Conservation (phyloP, 1,284 basidiomycete genomes). For the Termitomyces sp. region DNA sequence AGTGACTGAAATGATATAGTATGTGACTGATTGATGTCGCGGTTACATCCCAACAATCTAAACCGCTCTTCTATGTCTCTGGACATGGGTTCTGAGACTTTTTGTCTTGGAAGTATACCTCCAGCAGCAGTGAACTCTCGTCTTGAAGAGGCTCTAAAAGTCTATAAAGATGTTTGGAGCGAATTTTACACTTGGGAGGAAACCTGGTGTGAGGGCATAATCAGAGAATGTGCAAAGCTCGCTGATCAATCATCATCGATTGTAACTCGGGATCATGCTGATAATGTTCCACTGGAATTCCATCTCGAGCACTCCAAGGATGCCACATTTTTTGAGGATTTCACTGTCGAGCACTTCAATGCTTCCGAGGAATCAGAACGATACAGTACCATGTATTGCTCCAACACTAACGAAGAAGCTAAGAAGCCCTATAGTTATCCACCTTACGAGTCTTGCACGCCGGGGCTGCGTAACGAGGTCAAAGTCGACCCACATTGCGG, state of each 20-base stretch:
- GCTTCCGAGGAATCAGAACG: constrained; percentile 1
- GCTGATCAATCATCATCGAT: neutral
- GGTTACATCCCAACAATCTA: neutral
- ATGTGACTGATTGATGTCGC: no score
- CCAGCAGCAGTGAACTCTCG: neutral
- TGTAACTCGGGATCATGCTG: neutral
- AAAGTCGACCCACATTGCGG: neutral
- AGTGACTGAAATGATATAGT: no score
- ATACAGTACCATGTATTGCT: constrained; percentile 12
- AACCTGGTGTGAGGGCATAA: constrained; percentile 3
- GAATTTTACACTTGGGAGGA: constrained; percentile 18
- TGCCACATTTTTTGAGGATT: neutral
- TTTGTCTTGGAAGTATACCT: neutral
- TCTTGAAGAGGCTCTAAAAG: constrained; percentile 6
- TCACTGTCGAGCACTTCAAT: constrained; percentile 16
- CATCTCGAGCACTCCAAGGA: neutral
- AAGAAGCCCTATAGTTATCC: constrained; percentile 3
- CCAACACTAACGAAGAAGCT: neutral
- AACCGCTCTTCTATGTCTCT: neutral
- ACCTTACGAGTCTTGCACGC: constrained; percentile 17
- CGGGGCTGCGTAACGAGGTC: constrained; percentile 11
- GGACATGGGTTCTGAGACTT: neutral
- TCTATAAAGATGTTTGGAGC: constrained; percentile 15
- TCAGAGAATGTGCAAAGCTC: constrained; percentile 9
- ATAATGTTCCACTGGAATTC: constrained; percentile 1